phyloP scores from a whole-genome alignment of 2,329 filamentous ascomycete species.

The Didymella sp. region DNA sequence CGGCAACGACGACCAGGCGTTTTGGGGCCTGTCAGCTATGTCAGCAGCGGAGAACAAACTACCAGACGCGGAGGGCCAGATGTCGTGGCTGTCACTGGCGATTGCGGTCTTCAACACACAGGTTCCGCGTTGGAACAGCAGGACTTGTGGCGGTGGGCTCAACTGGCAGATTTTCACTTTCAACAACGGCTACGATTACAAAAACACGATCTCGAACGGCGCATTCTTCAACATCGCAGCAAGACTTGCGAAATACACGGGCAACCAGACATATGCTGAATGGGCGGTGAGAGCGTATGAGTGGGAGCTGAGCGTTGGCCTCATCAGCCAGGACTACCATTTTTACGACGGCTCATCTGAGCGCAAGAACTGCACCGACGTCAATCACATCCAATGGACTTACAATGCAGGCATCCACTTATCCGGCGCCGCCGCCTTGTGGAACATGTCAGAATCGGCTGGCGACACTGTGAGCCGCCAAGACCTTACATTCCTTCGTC shows the following conservation, averaged over 20 bases:
- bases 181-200: conserved; percentile 80
- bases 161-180: conserved; percentile 76
- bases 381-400: conserved; percentile 55
- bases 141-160: conserved; percentile 68
- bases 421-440: conserved; percentile 55
- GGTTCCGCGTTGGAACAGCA: conserved; percentile 70
- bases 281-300: conserved; percentile 71
- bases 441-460: conserved; percentile 52
- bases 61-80: conserved; percentile 56
- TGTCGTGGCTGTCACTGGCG: conserved; percentile 68
- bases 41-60: conserved; percentile 71
- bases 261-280: conserved; percentile 59
- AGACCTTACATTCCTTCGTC: no score
- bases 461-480: conserved; percentile 36
- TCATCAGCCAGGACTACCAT: conserved; percentile 55
- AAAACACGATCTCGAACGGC: conserved; percentile 78
- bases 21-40: conserved; percentile 72
- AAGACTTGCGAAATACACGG: conserved; percentile 71
- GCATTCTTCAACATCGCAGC: conserved; percentile 80
- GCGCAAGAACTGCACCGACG: conserved; percentile 51
- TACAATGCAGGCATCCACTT: conserved; percentile 56
- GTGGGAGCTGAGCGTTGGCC: conserved; percentile 56
- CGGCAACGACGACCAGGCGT: conserved; percentile 75
- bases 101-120: conserved; percentile 75
- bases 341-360: conserved; percentile 55